A percentile compares a stretch with the other conserved stretches of the same genome.
Evolutionary conservation across 1,139 yeast species (phyloP).

Genomic region (Magnusiomyces paraingens): DNA sequence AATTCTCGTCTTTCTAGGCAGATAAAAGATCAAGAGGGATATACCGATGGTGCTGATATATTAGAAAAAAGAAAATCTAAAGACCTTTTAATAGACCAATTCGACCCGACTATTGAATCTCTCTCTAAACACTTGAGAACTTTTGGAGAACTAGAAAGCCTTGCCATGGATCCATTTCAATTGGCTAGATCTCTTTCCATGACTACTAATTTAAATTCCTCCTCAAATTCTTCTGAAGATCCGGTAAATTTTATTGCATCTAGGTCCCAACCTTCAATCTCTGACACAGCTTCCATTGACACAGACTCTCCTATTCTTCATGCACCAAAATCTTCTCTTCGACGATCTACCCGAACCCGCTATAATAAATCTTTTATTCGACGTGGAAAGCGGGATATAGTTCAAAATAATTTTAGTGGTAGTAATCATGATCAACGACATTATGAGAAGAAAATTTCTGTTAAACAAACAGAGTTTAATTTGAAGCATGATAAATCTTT

Average conservation of each 20-base stretch:
- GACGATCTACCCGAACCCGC: slow-evolving; percentile 27
- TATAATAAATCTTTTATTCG: slow-evolving; percentile 25
- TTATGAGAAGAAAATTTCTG: too few species aligned
- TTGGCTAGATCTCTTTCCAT: slow-evolving; percentile 27
- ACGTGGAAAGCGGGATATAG: slow-evolving; percentile 17
- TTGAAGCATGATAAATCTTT: too few species aligned
- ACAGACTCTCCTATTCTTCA: slow-evolving; percentile 29
- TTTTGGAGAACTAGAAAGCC: slow-evolving; percentile 31
- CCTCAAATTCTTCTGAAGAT: slow-evolving; percentile 10
- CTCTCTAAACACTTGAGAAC: slow-evolving; percentile 28
- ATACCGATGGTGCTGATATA: slow-evolving; percentile 36
- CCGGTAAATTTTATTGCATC: slow-evolving; percentile 17
- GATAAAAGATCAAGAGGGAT: slow-evolving; percentile 33
- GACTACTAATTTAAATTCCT: slow-evolving; percentile 6
- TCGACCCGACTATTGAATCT: slow-evolving; percentile 25
- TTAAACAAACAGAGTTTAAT: too few species aligned
- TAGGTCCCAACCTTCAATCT: neutral
- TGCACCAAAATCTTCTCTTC: slow-evolving; percentile 26
- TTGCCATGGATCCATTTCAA: slow-evolving; percentile 32
- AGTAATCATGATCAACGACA: too few species aligned
- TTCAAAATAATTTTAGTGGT: neutral
- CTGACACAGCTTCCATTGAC: slow-evolving; percentile 13
- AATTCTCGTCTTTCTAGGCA: slow-evolving; percentile 36
- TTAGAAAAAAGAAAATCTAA: slow-evolving; percentile 27
- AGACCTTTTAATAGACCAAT: slow-evolving; percentile 20